A percentile compares a stretch with the other conserved stretches of the same genome.
phyloP scores from a whole-genome alignment of 2,329 filamentous ascomycete genomes.

The Colletotrichum sp. region DNA sequence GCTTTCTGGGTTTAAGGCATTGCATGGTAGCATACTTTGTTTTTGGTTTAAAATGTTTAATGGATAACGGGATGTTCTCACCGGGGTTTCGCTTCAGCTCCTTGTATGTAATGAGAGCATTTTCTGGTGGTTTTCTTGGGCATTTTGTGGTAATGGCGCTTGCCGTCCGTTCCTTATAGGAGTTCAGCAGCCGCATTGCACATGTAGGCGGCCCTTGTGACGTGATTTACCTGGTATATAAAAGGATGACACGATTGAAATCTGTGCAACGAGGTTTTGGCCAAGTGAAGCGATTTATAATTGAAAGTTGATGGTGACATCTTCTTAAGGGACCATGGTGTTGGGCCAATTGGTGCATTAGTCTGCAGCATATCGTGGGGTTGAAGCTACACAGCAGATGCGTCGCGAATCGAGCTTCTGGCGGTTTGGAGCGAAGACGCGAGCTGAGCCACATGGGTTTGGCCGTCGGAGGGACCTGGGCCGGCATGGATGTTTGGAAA shows the following conservation, averaged over 20 bases:
- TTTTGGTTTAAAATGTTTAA: neutral
- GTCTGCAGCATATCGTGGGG: neutral
- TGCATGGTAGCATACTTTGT: neutral
- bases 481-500: neutral
- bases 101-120: constrained; percentile 11
- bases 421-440: neutral
- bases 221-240: neutral
- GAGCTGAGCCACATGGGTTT: neutral
- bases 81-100: neutral
- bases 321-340: neutral
- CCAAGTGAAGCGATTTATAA: neutral
- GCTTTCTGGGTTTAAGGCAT: constrained; percentile 32
- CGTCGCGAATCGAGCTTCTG: neutral
- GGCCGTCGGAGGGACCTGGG: constrained; percentile 4
- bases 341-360: neutral
- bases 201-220: neutral
- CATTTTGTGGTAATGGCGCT: constrained; percentile 16
- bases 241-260: neutral
- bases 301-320: neutral
- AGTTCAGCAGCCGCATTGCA: neutral
- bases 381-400: neutral
- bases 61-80: neutral
- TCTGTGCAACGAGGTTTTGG: neutral
- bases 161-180: constrained; percentile 19
- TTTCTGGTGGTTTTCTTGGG: neutral